Percentiles rank a stretch among this genome's conserved stretches.
phyloP scores from a whole-genome alignment of 2,329 filamentous ascomycete genomes.

The Davidsoniella australis region DNA sequence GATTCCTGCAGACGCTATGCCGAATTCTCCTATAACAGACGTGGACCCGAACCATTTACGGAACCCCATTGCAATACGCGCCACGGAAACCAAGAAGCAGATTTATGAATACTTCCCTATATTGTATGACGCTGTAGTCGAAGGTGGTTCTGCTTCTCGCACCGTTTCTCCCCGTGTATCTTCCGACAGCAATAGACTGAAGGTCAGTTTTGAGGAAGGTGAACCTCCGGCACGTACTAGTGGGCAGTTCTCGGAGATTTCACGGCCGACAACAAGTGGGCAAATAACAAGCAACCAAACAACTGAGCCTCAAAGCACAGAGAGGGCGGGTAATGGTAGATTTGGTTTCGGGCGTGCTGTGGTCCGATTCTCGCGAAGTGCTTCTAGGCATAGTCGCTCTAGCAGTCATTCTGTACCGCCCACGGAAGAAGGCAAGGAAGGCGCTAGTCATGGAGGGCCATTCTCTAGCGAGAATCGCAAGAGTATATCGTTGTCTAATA shows the following conservation, averaged over 20 bases:
- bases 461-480: constrained; percentile 9
- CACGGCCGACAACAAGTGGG: neutral
- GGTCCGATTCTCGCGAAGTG: constrained; percentile 11
- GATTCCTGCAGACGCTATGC: constrained; percentile 5
- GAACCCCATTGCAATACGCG: neutral
- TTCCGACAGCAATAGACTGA: constrained; percentile 1
- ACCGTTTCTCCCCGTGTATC: constrained; percentile 6
- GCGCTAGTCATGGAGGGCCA: neutral
- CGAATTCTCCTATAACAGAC: constrained; percentile 1
- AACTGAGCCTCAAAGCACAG: neutral
- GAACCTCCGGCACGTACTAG: constrained; percentile 6
- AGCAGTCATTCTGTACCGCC: constrained; percentile 8
- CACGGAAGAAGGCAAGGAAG: neutral
- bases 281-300: constrained; percentile 3
- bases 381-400: constrained; percentile 11
- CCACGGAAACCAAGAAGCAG: neutral
- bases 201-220: constrained; percentile 5
- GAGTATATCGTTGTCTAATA: constrained; percentile 11
- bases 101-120: constrained; percentile 5
- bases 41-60: neutral
- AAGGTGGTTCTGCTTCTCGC: neutral
- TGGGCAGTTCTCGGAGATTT: constrained; percentile 1
- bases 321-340: constrained; percentile 2
- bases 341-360: constrained; percentile 10
- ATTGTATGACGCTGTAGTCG: constrained; percentile 2